These are phyloP conservation scores for Eucalyptus polybractea DNA, from an alignment of 345 rosid species.

Conservation along the genomic window DNA sequence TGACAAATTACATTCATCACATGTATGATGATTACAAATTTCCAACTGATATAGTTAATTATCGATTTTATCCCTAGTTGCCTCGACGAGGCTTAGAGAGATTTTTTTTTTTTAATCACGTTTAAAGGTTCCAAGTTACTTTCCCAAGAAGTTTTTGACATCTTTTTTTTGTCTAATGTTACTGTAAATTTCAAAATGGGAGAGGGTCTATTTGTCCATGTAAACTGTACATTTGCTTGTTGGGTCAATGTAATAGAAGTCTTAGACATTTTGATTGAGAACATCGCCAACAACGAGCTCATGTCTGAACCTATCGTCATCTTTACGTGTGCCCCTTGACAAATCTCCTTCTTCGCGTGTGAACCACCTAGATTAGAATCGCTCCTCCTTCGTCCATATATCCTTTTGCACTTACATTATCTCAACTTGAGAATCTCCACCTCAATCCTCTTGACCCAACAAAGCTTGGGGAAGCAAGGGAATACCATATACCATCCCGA, in stretches of 20 bases:
- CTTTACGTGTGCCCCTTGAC: background rate
- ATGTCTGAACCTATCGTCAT: background rate
- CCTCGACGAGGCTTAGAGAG: background rate
- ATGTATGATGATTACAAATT: background rate
- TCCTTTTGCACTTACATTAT: background rate
- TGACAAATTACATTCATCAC: background rate
- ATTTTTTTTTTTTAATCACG: background rate
- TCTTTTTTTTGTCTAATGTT: background rate
- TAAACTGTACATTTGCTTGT: background rate
- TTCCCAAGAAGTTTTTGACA: background rate
- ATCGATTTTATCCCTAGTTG: background rate
- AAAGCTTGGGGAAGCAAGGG: background rate
- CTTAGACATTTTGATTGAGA: background rate
- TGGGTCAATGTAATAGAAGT: background rate
- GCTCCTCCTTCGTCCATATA: background rate
- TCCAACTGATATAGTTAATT: background rate
- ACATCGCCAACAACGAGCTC: background rate
- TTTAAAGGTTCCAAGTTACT: background rate
- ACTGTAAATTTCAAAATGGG: background rate
- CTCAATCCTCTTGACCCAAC: background rate
- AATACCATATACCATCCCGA: background rate
- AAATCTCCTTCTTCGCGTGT: background rate
- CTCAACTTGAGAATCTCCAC: background rate
- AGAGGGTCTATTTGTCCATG: background rate
- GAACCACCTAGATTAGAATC: background rate